A percentile compares a stretch with the other conserved stretches of the same genome.
phyloP scores from a whole-genome alignment of 495 filamentous ascomycete species.

The Amniculicola lignicola region DNA sequence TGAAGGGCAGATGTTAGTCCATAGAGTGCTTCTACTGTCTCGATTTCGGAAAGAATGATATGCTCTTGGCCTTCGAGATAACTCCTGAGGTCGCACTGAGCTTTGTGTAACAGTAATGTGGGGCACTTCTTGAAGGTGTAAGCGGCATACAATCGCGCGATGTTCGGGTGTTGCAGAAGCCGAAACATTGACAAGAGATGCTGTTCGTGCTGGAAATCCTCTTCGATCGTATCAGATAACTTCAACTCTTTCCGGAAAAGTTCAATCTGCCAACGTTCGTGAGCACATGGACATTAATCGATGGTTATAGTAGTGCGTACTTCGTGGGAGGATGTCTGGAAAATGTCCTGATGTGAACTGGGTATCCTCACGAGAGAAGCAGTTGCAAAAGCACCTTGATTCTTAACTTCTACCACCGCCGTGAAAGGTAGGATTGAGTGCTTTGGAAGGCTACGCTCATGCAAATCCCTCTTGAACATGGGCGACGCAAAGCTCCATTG shows the following conservation, averaged over 20 bases:
- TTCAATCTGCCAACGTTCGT: neutral
- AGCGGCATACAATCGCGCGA: neutral
- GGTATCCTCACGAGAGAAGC: neutral
- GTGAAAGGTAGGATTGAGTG: neutral
- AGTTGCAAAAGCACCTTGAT: neutral
- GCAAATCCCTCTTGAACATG: neutral
- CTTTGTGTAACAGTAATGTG: neutral
- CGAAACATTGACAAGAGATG: neutral
- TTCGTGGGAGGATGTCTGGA: neutral
- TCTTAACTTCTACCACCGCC: neutral
- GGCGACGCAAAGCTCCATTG: neutral
- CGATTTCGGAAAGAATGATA: neutral
- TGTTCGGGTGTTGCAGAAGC: neutral
- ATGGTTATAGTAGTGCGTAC: neutral
- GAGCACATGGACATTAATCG: neutral
- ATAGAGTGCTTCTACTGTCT: neutral
- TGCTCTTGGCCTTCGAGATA: neutral
- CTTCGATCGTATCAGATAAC: neutral
- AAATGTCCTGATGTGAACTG: neutral
- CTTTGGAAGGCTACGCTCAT: neutral
- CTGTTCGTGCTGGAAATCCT: neutral
- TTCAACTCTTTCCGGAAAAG: neutral
- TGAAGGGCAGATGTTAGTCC: neutral
- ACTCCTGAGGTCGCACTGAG: neutral
- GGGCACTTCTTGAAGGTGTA: neutral